phyloP scores from a whole-genome alignment of 805 yeast genomes.

The Deakozyma indianensis region DNA sequence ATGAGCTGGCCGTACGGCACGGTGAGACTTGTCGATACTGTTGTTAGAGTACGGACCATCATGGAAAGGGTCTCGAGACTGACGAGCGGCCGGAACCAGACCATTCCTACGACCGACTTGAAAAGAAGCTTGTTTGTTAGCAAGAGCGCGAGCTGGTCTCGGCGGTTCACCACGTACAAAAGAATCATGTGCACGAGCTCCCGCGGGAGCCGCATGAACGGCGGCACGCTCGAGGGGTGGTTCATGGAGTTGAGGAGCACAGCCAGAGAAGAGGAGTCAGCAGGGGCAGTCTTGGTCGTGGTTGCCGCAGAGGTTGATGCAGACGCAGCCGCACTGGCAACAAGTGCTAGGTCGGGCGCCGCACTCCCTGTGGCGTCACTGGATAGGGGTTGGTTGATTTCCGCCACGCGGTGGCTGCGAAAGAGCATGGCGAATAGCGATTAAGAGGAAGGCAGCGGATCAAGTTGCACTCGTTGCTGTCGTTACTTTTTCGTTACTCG shows the following conservation, averaged over 20 bases:
- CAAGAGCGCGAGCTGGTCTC: slow-evolving; percentile 22
- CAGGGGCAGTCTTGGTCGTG: too few relatives aligned
- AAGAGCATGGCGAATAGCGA: too few relatives aligned
- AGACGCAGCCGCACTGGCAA: too few relatives aligned
- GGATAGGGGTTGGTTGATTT: too few relatives aligned
- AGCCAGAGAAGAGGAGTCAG: too few relatives aligned
- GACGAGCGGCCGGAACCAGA: slow-evolving; percentile 82
- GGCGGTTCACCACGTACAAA: slow-evolving; percentile 7
- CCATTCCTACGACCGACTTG: slow-evolving; percentile 54
- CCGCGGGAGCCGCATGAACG: slow-evolving; percentile 25
- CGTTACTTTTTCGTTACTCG: too few relatives aligned
- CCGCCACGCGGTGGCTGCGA: too few relatives aligned
- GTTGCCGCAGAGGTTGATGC: too few relatives aligned
- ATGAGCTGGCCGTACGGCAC: slow-evolving; percentile 44
- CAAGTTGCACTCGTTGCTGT: too few relatives aligned
- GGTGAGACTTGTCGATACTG: slow-evolving; percentile 42
- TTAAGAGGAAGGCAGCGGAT: too few relatives aligned
- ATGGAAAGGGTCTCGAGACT: slow-evolving; percentile 33
- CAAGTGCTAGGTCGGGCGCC: too few relatives aligned
- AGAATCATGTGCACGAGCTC: slow-evolving; percentile 22
- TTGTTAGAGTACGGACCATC: slow-evolving; percentile 34
- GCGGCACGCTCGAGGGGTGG: neutral
- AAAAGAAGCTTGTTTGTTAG: slow-evolving; percentile 77
- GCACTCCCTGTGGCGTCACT: too few relatives aligned
- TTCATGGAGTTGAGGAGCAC: neutral